Conservation (phyloP, 352 stramenopile species). For the Phytophthora vignae region DNA sequence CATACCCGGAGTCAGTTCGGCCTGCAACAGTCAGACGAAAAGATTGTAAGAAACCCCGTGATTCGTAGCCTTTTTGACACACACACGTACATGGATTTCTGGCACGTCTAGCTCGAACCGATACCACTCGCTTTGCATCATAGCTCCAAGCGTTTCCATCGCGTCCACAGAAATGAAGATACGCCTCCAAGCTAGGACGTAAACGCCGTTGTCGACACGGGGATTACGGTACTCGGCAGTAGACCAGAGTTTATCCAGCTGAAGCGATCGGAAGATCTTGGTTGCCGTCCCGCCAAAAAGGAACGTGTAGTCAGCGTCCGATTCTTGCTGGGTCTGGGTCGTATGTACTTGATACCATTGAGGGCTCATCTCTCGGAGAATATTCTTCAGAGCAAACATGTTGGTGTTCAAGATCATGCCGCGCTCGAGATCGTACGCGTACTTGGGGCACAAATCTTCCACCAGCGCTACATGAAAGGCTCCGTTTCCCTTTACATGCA, state of each 20-base stretch:
- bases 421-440: slow-evolving; percentile 35
- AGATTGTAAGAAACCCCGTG: slow-evolving; percentile 3
- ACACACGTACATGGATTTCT: slow-evolving; percentile 36
- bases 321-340: slow-evolving; percentile 32
- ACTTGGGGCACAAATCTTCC: slow-evolving; percentile 40
- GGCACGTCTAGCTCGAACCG: slow-evolving; percentile 41
- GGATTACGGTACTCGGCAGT: not conserved
- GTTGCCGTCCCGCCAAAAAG: slow-evolving; percentile 32
- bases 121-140: slow-evolving; percentile 54
- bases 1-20: slow-evolving; percentile 35
- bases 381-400: slow-evolving; percentile 37
- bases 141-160: slow-evolving; percentile 36
- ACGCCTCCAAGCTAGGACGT: slow-evolving; percentile 27
- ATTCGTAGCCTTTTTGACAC: not conserved
- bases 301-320: slow-evolving; percentile 23
- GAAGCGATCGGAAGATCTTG: slow-evolving; percentile 14
- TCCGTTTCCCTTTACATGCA: slow-evolving; percentile 33
- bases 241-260: slow-evolving; percentile 10
- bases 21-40: slow-evolving; percentile 12
- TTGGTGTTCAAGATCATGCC: slow-evolving; percentile 33
- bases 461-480: slow-evolving; percentile 29
- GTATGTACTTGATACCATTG: slow-evolving; percentile 37
- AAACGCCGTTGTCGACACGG: slow-evolving; percentile 14
- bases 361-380: slow-evolving; percentile 27
- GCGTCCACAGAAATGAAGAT: slow-evolving; percentile 27